Evolutionary conservation across 495 filamentous ascomycete species (phyloP), one percentile per base, ranked within the genome.

Genomic region (Ascobolus immersus): DNA sequence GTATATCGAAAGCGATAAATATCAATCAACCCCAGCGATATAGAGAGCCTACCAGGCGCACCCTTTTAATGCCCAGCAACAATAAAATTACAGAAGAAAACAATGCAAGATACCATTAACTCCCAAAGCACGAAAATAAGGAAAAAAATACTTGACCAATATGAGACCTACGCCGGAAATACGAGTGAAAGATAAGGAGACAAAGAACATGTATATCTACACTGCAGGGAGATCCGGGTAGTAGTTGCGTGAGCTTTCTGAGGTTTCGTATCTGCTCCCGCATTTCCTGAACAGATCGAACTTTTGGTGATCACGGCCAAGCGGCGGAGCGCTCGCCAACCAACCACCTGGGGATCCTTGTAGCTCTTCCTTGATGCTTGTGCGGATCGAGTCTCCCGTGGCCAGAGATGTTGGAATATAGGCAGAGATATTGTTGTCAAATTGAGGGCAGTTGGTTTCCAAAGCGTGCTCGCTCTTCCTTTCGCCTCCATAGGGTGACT

Each of bases 401-500:
- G 41, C 24, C 32, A 49, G 39, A 20, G 41, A 45, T 7, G 44
- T 21, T 14, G 45, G 45, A 26, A 49, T 48, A 20, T 49, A 49
- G 17, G 45, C 43, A 31, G 45, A 49, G 11, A 49, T 45, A 14
- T 48, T 41, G 25, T 37, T 44, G 33, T 48, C 45, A 17, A 45
- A 49, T 22, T 49, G 45, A 3, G 36, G 31, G 33, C 45, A 49
- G 31, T 36, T 36, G 5, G 47, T 44, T 33, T 47, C 48, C 17
- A 50, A 25, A 8, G 48, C 38, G 25, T 46, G 47, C 28, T 50
- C 48, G 33, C 44, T 50, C 38, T 46, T 51, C 18, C 47, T 39
- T 31, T 51, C 47, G 13, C 41, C 38, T 10, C 35, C 43, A 24
- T 50, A 50, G 11, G 45, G 41, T n/a, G 46, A 39, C 13, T 50